A percentile compares a stretch with the other conserved stretches of the same genome.
Evolutionary conservation across 805 yeast species (phyloP).

Genomic region (Pichia manshurica): DNA sequence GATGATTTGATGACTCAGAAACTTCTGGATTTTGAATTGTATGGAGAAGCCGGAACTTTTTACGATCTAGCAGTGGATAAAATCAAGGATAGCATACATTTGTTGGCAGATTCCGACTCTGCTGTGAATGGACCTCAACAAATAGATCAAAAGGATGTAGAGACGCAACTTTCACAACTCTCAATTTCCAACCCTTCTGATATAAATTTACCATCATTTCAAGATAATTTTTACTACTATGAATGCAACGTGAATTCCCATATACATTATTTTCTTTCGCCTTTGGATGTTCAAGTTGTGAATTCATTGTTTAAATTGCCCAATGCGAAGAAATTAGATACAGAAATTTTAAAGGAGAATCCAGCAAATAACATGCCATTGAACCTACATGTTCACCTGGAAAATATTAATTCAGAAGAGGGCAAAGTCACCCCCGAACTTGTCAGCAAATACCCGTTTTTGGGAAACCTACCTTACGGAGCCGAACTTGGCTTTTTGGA

Average conservation of each 20-base stretch:
- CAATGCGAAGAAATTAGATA: background rate
- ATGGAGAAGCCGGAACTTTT: conserved; percentile 53
- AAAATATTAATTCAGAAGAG: conserved; percentile 62
- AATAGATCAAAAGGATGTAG: conserved; percentile 16
- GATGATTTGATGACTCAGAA: conserved; percentile 43
- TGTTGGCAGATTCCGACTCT: conserved; percentile 25
- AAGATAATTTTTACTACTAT: conserved; percentile 63
- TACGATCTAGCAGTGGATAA: conserved; percentile 49
- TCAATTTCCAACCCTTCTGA: background rate
- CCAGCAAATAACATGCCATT: conserved; percentile 58
- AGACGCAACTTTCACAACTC: background rate
- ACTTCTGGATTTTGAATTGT: conserved; percentile 54
- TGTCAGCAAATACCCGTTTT: conserved; percentile 58
- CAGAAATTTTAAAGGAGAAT: conserved; percentile 20
- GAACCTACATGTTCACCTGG: conserved; percentile 47
- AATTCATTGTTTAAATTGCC: conserved; percentile 9
- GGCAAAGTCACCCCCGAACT: conserved; percentile 47
- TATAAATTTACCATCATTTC: conserved; percentile 13
- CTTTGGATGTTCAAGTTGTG: conserved; percentile 73
- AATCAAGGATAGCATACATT: conserved; percentile 43
- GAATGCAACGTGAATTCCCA: conserved; percentile 62
- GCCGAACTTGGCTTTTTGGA: conserved; percentile 80
- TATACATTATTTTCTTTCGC: conserved; percentile 62
- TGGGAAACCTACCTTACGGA: conserved; percentile 80
- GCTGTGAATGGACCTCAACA: conserved; percentile 26